Base-by-base conservation (phyloP, 2,329 filamentous ascomycete species). In the Byssoonygena ceratinophila region DNA sequence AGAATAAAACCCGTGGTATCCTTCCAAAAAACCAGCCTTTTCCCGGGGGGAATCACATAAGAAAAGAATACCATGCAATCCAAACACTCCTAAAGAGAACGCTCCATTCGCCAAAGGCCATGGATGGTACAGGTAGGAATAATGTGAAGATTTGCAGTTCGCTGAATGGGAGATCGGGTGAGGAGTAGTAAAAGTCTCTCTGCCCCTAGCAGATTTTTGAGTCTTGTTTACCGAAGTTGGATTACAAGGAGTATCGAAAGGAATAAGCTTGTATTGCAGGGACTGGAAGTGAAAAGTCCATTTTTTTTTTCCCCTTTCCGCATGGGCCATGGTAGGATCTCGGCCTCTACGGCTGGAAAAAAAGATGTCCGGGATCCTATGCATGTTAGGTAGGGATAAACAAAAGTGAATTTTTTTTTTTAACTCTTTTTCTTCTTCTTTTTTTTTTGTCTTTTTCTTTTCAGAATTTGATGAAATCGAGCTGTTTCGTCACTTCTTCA, bases 381-480 rank as follows among this genome's bases (percentile, higher is more conserved):
- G 7, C 4, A 40, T 31, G 22, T 39, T 39, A 25, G 23, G 14
- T 20, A 11, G 12, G 14, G 12, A 29, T 5, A 29, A 29, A 29
- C 11, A 29, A 29, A 29, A 29, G 11, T 29, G 11, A 29, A 29
- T n/a, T n/a, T n/a, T n/a, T n/a, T n/a, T n/a, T n/a, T n/a, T n/a
- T n/a, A n/a, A n/a, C n/a, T n/a, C n/a, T n/a, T n/a, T n/a, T n/a
- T n/a, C n/a, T n/a, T n/a, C n/a, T n/a, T n/a, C n/a, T n/a, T n/a
- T n/a, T n/a, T n/a, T n/a, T n/a, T n/a, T n/a, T n/a, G n/a, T n/a
- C n/a, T n/a, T n/a, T n/a, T n/a, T n/a, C n/a, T n/a, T n/a, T 8
- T 59, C 54, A 75, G 58, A 79, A 72, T 31, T 65, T 61, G 60
- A 80, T 69, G 59, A 74, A 80, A 58, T 79, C 77, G 56, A 75